phyloP scores from a whole-genome alignment of 371 early-diverging fungal species.

The Batrachochytrium dendrobatidis region DNA sequence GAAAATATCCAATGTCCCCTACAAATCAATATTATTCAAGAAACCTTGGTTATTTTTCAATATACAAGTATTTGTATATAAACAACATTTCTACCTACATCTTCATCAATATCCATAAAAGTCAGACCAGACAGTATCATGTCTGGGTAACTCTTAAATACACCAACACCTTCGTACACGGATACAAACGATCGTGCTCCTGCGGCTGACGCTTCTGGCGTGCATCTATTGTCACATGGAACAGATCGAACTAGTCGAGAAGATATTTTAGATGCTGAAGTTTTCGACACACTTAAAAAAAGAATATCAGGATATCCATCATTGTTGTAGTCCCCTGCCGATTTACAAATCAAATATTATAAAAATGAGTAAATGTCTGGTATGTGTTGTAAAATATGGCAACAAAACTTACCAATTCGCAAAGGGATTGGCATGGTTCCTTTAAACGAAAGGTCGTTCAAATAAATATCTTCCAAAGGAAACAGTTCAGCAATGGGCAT shows the following conservation, averaged over 20 bases:
- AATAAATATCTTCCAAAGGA: not conserved
- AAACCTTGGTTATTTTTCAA: not conserved
- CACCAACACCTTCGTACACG: not conserved
- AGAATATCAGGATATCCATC: conserved; percentile 91
- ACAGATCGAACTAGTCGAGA: conserved; percentile 53
- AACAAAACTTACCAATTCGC: conserved; percentile 36
- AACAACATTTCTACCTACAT: conserved; percentile 43
- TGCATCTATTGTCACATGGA: conserved; percentile 43
- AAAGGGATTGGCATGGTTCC: conserved; percentile 18
- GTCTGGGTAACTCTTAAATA: not conserved
- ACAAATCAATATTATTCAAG: conserved; percentile 3
- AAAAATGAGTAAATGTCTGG: not conserved
- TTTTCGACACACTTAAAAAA: conserved; percentile 43
- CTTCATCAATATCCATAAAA: conserved; percentile 82
- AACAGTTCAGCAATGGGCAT: not conserved
- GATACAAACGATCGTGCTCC: not conserved
- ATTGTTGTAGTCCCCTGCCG: conserved; percentile 72
- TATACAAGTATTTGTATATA: not conserved
- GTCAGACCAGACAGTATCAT: conserved; percentile 48
- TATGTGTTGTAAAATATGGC: conserved; percentile 45
- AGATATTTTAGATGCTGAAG: not conserved
- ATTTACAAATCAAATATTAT: conserved; percentile 10
- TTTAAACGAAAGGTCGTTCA: conserved; percentile 8
- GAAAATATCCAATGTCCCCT: conserved; percentile 78
- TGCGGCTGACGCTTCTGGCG: conserved; percentile 33